Evolutionary conservation across 2,329 filamentous ascomycete species (phyloP).

Genomic region (Diaporthe sp.): DNA sequence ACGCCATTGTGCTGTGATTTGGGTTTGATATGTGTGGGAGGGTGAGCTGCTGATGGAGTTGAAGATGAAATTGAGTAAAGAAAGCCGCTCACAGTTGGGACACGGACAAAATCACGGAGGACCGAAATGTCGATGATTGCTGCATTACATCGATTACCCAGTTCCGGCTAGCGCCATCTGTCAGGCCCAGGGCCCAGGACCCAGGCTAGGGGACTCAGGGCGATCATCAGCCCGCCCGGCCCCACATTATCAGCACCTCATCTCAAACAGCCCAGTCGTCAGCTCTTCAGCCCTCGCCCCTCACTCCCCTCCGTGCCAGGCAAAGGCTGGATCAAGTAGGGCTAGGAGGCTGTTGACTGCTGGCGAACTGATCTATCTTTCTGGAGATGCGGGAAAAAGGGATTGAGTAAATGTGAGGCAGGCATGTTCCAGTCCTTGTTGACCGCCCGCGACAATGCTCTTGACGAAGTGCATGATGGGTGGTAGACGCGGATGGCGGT

Average conservation of each 20-base stretch:
- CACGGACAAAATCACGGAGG: background rate
- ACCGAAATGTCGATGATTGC: constrained; percentile 15
- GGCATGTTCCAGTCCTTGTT: background rate
- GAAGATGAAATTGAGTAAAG: background rate
- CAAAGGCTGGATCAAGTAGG: background rate
- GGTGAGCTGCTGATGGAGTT: background rate
- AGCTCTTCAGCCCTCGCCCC: background rate
- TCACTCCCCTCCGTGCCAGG: background rate
- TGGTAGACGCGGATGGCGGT: background rate
- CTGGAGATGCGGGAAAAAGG: background rate
- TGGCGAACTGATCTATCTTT: background rate
- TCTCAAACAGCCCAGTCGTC: constrained; percentile 1
- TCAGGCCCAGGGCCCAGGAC: background rate
- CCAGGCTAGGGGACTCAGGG: background rate
- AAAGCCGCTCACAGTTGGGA: background rate
- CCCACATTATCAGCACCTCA: constrained; percentile 6
- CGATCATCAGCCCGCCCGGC: background rate
- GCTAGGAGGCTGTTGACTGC: background rate
- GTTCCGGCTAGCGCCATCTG: constrained; percentile 18
- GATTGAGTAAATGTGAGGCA: background rate
- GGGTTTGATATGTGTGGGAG: background rate
- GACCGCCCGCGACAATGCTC: background rate
- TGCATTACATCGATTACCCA: constrained; percentile 4
- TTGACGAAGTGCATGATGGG: background rate
- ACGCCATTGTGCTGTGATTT: background rate